Percentiles rank a stretch among this genome's conserved stretches.
Evolutionary conservation across 2,329 filamentous ascomycete species (phyloP).

Genomic region (Coniochaeta hoffmannii): DNA sequence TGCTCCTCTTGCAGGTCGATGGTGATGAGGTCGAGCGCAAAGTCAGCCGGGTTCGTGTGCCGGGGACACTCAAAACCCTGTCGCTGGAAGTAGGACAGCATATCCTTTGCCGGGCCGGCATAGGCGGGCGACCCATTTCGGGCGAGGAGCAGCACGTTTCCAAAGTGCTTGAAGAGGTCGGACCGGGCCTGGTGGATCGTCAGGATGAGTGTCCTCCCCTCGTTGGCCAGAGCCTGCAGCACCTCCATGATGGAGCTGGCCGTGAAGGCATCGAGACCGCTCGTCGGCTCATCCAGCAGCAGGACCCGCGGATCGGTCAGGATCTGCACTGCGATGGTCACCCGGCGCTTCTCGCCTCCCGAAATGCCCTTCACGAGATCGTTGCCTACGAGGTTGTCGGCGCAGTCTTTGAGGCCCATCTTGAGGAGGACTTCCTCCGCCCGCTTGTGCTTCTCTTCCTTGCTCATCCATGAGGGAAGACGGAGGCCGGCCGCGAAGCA

Average conservation of each 20-base stretch:
- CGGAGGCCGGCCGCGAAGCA: constrained; percentile 64
- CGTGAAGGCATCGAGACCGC: constrained; percentile 70
- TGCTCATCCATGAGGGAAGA: constrained; percentile 63
- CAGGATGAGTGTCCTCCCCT: constrained; percentile 67
- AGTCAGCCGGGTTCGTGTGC: constrained; percentile 71
- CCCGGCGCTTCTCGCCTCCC: constrained; percentile 70
- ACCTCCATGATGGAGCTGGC: constrained; percentile 72
- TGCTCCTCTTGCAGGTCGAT: constrained; percentile 62
- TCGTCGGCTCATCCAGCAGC: constrained; percentile 69
- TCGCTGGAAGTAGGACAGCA: constrained; percentile 56
- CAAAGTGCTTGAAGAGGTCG: constrained; percentile 64
- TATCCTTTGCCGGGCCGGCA: constrained; percentile 52
- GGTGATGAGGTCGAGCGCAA: constrained; percentile 69
- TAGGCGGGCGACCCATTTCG: constrained; percentile 63
- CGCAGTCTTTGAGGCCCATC: constrained; percentile 72
- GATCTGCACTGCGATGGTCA: constrained; percentile 72
- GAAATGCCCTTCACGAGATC: constrained; percentile 71
- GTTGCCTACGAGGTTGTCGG: constrained; percentile 65
- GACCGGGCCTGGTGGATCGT: constrained; percentile 74
- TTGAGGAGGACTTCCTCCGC: constrained; percentile 68
- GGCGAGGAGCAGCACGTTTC: constrained; percentile 63
- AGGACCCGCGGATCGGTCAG: constrained; percentile 67
- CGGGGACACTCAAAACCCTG: constrained; percentile 58
- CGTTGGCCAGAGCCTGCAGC: constrained; percentile 59
- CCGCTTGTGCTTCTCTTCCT: constrained; percentile 55